Evolutionary conservation across 225 moss, liverwort and hornwort genomes (phyloP), one percentile per base, ranked within the genome.

Genomic region (Neckera pumila): DNA sequence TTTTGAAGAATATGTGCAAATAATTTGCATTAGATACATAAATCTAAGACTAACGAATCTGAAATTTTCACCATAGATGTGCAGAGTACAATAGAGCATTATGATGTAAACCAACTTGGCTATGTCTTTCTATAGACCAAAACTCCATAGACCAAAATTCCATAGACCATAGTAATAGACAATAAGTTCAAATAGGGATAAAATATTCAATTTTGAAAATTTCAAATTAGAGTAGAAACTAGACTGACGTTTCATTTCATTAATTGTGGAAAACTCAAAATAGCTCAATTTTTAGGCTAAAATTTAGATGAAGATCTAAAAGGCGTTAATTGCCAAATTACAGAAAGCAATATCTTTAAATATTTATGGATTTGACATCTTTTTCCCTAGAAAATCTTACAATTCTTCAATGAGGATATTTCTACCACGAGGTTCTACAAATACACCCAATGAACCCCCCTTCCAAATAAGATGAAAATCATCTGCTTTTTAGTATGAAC

Each of bases 401-500:
- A 67, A 38, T 67, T 67, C n/a, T 67, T 67, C 7, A 67, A 22
- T 12, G 36, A 67, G 6, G 21, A n/a, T 36, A n/a, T 12, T 65
- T 36, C 19, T 1, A n/a, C 21, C 3, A 64, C 6, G 34, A 66
- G 36, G 6, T 36, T 5, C 65, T 34, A 64, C 2, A 9, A 9
- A 33, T 5, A 64, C 2, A 33, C 3, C 18, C 34, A 34, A 65
- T 34, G 20, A 11, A 66, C 20, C 10, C 36, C 0, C 10, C 10
- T 2, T 5, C 19, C 4, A 65, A 36, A 66, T 20, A 11, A 5
- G 3, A 15, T 65, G 34, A 65, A 66, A 36, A 36, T 20, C 19
- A 66, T 36, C 0, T 0, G 1, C 3, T 66, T 66, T 66, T 0
- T 0, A 66, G 20, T 36, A 36, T 19, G 1, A 66, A 34, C 5